Evolutionary conservation across 2,329 filamentous ascomycete species (phyloP).

Genomic region (Plectosphaerella plurivora): DNA sequence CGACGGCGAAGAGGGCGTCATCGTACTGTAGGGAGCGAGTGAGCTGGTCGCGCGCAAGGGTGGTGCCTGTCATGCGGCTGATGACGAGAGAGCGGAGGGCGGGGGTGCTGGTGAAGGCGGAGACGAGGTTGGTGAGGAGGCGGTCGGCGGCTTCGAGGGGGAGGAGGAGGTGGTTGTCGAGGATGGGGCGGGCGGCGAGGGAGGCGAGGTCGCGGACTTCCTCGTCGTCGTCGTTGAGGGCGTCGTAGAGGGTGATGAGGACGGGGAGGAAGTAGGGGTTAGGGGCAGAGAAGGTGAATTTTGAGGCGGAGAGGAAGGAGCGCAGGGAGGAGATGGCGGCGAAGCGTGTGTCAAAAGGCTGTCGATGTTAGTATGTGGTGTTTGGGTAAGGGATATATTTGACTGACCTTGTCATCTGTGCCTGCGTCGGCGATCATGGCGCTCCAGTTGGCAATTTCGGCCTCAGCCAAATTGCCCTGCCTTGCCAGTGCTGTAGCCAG

Average conservation of each 20-base stretch:
- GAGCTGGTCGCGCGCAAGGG: slow-evolving; percentile 33
- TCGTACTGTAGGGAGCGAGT: slow-evolving; percentile 46
- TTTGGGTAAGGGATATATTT: background rate
- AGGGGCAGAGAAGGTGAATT: slow-evolving; percentile 16
- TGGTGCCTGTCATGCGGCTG: slow-evolving; percentile 31
- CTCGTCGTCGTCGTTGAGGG: slow-evolving; percentile 86
- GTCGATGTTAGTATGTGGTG: slow-evolving; percentile 4
- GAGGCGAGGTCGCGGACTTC: slow-evolving; percentile 71
- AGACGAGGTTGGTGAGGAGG: slow-evolving; percentile 38
- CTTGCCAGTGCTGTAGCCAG: slow-evolving; percentile 26
- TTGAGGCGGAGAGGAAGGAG: slow-evolving; percentile 38
- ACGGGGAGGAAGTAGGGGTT: slow-evolving; percentile 42
- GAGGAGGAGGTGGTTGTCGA: slow-evolving; percentile 39
- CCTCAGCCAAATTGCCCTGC: slow-evolving; percentile 5
- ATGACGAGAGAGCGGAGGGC: slow-evolving; percentile 36
- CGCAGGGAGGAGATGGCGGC: slow-evolving; percentile 53
- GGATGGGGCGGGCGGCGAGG: slow-evolving; percentile 38
- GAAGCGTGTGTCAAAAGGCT: slow-evolving; percentile 63
- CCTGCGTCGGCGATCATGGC: slow-evolving; percentile 43
- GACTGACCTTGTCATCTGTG: slow-evolving; percentile 42
- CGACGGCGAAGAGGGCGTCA: slow-evolving; percentile 73
- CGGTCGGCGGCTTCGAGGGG: slow-evolving; percentile 41
- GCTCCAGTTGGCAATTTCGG: slow-evolving; percentile 38
- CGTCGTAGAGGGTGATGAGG: slow-evolving; percentile 66
- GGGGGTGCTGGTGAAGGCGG: slow-evolving; percentile 24